Evolutionary conservation across 179 eudicot species (phyloP).

Genomic region (Beta lomatogona): DNA sequence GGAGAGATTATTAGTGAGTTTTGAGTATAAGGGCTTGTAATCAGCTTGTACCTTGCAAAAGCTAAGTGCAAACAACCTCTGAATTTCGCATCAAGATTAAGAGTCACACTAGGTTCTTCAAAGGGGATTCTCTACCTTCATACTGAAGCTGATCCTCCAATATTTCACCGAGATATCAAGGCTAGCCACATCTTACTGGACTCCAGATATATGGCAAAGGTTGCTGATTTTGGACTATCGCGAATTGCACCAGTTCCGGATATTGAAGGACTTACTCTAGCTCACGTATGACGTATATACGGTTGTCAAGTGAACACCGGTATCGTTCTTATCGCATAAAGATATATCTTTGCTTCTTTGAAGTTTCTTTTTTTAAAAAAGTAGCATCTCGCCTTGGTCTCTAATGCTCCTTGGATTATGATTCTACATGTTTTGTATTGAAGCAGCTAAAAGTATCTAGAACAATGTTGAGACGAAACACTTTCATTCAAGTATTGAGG

Average conservation of each 20-base stretch:
- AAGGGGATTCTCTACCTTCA: constrained; percentile 80
- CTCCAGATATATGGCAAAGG: constrained; percentile 58
- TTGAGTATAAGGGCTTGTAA: background rate
- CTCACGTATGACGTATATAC: constrained; percentile 72
- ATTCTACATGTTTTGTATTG: background rate
- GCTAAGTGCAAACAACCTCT: constrained; percentile 31
- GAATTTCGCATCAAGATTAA: constrained; percentile 37
- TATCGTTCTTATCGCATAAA: constrained; percentile 31
- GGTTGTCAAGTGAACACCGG: constrained; percentile 78
- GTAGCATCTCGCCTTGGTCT: background rate
- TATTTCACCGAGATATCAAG: constrained; percentile 77
- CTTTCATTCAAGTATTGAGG: background rate
- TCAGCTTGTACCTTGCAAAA: constrained; percentile 14
- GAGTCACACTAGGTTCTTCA: constrained; percentile 61
- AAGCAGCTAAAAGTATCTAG: background rate
- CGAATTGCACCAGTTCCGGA: constrained; percentile 70
- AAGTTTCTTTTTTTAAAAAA: background rate
- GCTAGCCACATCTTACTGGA: constrained; percentile 71
- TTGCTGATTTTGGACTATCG: constrained; percentile 82
- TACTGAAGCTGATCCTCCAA: constrained; percentile 77
- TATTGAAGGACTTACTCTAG: constrained; percentile 46
- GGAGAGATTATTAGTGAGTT: background rate
- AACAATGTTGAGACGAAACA: background rate
- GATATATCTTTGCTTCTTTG: background rate
- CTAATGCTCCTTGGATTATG: background rate